phyloP scores from a whole-genome alignment of 805 yeast species.

The Candida montana region DNA sequence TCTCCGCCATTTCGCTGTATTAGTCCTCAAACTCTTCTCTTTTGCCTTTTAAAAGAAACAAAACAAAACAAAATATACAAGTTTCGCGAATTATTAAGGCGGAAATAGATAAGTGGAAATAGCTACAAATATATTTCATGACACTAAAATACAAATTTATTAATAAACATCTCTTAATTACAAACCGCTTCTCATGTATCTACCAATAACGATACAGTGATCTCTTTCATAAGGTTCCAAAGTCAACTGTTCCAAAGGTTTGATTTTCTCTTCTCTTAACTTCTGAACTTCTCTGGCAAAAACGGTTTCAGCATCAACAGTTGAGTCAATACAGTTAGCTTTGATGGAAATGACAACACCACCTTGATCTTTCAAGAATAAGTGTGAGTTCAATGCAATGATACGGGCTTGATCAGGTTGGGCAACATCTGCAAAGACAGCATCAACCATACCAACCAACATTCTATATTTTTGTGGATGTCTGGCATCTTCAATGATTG shows the following conservation, averaged over 20 bases:
- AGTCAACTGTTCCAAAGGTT: constrained; percentile 97
- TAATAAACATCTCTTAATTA: constrained; percentile 19
- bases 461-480: constrained; percentile 99
- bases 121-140: not conserved
- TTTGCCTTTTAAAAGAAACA: not conserved
- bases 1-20: not conserved
- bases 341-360: constrained; percentile 98
- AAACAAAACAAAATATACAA: too few species aligned
- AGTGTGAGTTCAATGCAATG: constrained; percentile 95
- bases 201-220: constrained; percentile 98
- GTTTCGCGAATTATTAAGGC: too few species aligned
- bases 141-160: constrained; percentile 12
- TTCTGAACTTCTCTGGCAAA: constrained; percentile 99
- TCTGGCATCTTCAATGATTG: constrained; percentile 99
- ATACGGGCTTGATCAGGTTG: constrained; percentile 99
- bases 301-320: constrained; percentile 98
- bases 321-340: constrained; percentile 99
- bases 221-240: constrained; percentile 99
- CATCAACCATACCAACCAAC: constrained; percentile 98
- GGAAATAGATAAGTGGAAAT: not conserved
- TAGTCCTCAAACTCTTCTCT: too few species aligned
- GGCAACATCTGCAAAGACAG: constrained; percentile 98
- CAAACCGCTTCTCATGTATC: constrained; percentile 86
- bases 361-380: constrained; percentile 97
- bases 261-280: constrained; percentile 96